Evolutionary conservation across 148 eudicot species (phyloP), one percentile per base, ranked within the genome.

Genomic region (Diospyros kaki): DNA sequence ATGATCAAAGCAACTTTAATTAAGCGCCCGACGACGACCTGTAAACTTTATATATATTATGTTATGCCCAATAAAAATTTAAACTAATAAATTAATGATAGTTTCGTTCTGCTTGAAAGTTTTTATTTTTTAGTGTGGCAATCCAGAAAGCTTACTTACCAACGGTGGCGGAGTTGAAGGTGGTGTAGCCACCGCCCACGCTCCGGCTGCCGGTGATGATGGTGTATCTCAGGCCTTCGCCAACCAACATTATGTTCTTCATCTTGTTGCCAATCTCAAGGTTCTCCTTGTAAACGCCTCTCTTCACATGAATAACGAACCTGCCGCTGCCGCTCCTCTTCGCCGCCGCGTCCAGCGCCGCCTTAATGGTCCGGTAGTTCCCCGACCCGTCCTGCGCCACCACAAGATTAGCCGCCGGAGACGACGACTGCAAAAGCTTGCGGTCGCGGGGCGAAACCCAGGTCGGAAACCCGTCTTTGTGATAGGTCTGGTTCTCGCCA

Each of bases 361-460:
- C 85, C 0, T 48, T 70, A 51, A 93, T 72, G 18, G 87, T 89
- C 73, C 72, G 76, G 56, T 68, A 89, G 59, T 84, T 64, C 46
- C 97, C 98, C 0, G 98, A 89, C 45, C 98, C 98, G 6, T 93
- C 98, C 71, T 84, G 82, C 0, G 98, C 97, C 78, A 93, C 98
- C 71, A 91, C 93, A 1, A 84, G 11, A 58, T 88, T 64, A 7
- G 76, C 15, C 2, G 84, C 72, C 3, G 77, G 69, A 15, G 72
- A 13, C 2, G 86, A 11, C 3, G 85, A 50, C 55, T 83, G 87
- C 44, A 89, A 69, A 14, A 91, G 79, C 64, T 72, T 88, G 73
- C 88, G 77, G 43, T 89, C 91, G 1, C 85, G 81, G 0, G 82
- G 78, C 12, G 63, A 41, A 2, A 92, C 84, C 97, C 97, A 89